Conservation (phyloP, 257 asterid species). For the Cinchona pubescens region DNA sequence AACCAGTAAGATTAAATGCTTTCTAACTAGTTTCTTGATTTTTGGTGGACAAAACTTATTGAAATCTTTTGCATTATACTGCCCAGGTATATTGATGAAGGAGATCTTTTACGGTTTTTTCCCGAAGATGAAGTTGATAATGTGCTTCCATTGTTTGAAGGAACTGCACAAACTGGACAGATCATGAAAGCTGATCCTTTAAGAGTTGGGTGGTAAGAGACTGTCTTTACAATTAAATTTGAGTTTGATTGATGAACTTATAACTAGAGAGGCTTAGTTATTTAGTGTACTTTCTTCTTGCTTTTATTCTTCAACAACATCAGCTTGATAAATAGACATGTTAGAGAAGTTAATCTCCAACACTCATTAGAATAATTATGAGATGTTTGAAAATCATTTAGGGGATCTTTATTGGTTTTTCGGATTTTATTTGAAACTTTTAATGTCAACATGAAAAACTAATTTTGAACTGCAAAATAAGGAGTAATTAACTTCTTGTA, state of each 20-base stretch:
- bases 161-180: conserved; percentile 52
- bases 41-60: background rate
- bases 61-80: background rate
- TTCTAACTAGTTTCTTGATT: background rate
- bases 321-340: background rate
- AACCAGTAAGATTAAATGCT: conserved; percentile 43
- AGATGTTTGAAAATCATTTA: background rate
- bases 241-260: background rate
- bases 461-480: background rate
- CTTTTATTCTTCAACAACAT: background rate
- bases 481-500: background rate
- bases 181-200: conserved; percentile 60
- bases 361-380: background rate
- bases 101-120: conserved; percentile 56
- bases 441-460: background rate
- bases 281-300: background rate
- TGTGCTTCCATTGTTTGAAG: conserved; percentile 59
- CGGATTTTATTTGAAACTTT: background rate
- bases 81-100: conserved; percentile 62
- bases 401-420: background rate
- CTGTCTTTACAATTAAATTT: background rate
- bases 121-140: conserved; percentile 64
- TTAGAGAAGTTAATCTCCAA: background rate
- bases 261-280: background rate
- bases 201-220: conserved; percentile 70